Evolutionary conservation across 2,329 filamentous ascomycete genomes (phyloP).

Genomic region (Diplodia mutila): DNA sequence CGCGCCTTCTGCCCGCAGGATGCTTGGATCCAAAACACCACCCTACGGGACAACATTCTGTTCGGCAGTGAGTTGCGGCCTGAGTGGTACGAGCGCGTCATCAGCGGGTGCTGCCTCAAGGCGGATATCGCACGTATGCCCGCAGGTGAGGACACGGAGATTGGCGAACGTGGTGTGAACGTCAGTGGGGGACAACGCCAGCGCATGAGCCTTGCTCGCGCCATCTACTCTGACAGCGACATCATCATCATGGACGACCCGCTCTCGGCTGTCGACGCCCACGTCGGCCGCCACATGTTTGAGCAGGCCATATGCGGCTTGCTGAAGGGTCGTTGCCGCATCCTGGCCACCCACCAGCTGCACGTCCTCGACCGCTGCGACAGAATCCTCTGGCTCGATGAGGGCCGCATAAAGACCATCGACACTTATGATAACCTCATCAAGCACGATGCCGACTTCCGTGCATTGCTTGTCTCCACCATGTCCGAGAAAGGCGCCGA

Average conservation of each 20-base stretch:
- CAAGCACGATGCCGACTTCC: conserved; percentile 75
- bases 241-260: conserved; percentile 68
- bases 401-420: conserved; percentile 79
- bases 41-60: conserved; percentile 83
- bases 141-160: conserved; percentile 84
- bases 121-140: conserved; percentile 93
- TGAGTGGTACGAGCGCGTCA: conserved; percentile 79
- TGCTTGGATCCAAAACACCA: conserved; percentile 95
- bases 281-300: conserved; percentile 74
- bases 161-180: conserved; percentile 93
- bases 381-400: conserved; percentile 90
- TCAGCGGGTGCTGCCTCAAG: conserved; percentile 81
- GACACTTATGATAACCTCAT: conserved; percentile 92
- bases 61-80: conserved; percentile 78
- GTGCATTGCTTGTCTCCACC: conserved; percentile 79
- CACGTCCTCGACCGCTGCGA: conserved; percentile 91
- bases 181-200: conserved; percentile 96
- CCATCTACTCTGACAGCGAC: conserved; percentile 67
- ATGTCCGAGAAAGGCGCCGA: conserved; percentile 60
- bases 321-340: conserved; percentile 83
- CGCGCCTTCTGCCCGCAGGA: conserved; percentile 95
- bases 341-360: conserved; percentile 92
- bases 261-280: conserved; percentile 60
- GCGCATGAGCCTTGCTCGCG: conserved; percentile 89
- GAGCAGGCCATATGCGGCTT: conserved; percentile 92